These are phyloP conservation scores for Gyromitra esculenta DNA, from an alignment of 2,329 filamentous ascomycete species.

Conservation along the genomic window DNA sequence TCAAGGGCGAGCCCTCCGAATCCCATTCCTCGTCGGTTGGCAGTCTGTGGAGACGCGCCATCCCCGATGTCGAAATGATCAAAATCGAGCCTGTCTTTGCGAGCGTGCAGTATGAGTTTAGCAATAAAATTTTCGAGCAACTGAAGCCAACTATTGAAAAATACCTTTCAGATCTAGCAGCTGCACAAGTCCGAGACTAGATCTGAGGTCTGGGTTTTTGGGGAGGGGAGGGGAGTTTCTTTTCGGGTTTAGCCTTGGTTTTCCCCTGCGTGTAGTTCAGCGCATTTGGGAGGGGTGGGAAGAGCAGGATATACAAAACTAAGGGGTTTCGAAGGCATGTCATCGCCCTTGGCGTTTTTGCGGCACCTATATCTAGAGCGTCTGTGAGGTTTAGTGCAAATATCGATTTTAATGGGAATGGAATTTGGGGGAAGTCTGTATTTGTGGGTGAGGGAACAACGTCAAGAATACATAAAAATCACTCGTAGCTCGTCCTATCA, in stretches of 20 bases:
- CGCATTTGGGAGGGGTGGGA: not conserved
- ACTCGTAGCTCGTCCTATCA: not conserved
- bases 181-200: not conserved
- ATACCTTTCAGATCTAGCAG: not conserved
- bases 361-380: not conserved
- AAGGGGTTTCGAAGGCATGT: not conserved
- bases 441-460: not conserved
- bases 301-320: no score
- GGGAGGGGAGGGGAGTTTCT: not conserved
- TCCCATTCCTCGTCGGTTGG: not conserved
- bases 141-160: not conserved
- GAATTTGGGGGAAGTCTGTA: not conserved
- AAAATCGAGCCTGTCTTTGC: not conserved
- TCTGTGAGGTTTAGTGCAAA: not conserved
- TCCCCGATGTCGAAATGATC: conserved; percentile 9
- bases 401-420: not conserved
- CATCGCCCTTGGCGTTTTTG: not conserved
- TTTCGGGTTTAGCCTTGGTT: not conserved
- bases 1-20: not conserved
- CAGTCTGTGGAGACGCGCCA: not conserved
- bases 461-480: not conserved
- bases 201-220: not conserved
- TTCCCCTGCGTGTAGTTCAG: not conserved
- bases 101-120: not conserved
- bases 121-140: not conserved